Evolutionary conservation across 192 early-diverging fungal species (phyloP).

Genomic region (Pilobolus umbonatus): DNA sequence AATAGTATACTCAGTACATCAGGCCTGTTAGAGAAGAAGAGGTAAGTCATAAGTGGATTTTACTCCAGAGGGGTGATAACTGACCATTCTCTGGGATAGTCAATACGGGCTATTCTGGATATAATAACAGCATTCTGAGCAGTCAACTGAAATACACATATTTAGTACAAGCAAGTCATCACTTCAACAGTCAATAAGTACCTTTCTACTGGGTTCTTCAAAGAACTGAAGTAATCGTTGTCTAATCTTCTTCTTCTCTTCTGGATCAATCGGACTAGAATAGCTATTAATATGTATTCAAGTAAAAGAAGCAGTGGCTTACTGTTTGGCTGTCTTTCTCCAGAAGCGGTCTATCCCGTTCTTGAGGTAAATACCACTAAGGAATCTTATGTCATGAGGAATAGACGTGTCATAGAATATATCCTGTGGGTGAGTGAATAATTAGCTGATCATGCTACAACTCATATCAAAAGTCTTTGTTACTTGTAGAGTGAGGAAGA

Average conservation of each 20-base stretch:
- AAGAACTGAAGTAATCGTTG: conserved; percentile 57
- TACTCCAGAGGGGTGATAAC: neutral
- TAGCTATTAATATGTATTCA: neutral
- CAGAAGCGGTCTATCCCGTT: conserved; percentile 91
- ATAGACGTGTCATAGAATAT: conserved; percentile 68
- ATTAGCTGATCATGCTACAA: neutral
- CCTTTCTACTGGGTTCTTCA: conserved; percentile 64
- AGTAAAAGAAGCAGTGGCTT: conserved; percentile 4
- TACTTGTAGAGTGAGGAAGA: conserved; percentile 67
- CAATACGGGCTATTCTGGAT: conserved; percentile 79
- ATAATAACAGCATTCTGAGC: conserved; percentile 71
- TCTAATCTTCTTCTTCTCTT: conserved; percentile 73
- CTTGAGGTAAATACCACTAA: conserved; percentile 80
- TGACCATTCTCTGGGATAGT: conserved; percentile 86
- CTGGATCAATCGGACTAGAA: conserved; percentile 54
- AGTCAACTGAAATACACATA: conserved; percentile 46
- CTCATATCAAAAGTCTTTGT: neutral
- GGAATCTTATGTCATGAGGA: conserved; percentile 60
- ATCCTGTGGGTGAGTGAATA: conserved; percentile 48
- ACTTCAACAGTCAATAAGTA: conserved; percentile 12
- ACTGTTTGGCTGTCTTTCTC: conserved; percentile 72
- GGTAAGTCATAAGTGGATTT: neutral
- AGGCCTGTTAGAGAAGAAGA: conserved; percentile 42
- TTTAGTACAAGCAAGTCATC: neutral
- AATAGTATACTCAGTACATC: conserved; percentile 54